Evolutionary conservation across 1,284 basidiomycete species (phyloP), one percentile per base, ranked within the genome.

Genomic region (Microbotryomycetes sp.): DNA sequence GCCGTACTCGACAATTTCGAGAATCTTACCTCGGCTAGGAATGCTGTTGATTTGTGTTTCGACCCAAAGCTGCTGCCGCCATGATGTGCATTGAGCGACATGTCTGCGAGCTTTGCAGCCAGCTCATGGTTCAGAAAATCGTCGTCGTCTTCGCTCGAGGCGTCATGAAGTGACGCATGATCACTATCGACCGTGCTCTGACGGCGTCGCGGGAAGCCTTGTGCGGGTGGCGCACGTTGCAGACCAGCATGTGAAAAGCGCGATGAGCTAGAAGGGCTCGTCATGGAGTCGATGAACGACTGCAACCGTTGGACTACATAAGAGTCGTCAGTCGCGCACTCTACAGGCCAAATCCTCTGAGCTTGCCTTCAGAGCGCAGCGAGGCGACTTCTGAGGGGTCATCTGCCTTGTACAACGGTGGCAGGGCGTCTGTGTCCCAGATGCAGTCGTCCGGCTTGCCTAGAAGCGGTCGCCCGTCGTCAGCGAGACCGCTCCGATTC

Each of bases 281-380:
- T n/a, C n/a, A n/a, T n/a, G 9, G 35, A 11, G 27, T 48, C 27
- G 46, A 58, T 28, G n/a, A 58, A 45, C 9, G 35, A 18, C 24
- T 53, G 57, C 16, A 58, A 51, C 41, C 57, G 57, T 18, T 58
- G 49, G 41, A 58, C 57, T 57, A 31, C n/a, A n/a, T n/a, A n/a
- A n/a, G n/a, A n/a, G n/a, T n/a, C n/a, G n/a, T n/a, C n/a, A n/a
- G n/a, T n/a, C n/a, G n/a, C n/a, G n/a, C n/a, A n/a, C n/a, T n/a
- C n/a, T n/a, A n/a, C n/a, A n/a, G n/a, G n/a, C n/a, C n/a, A n/a
- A n/a, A n/a, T n/a, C n/a, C n/a, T n/a, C n/a, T n/a, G n/a, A n/a
- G n/a, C n/a, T n/a, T n/a, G n/a, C 56, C 56, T 47, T 58, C 56
- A 28, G 15, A 23, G 24, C 41, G 45, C 16, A 59, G 26, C 15